Conservation (phyloP, 148 eudicot genomes). For the Vaccinium macrocarpon region DNA sequence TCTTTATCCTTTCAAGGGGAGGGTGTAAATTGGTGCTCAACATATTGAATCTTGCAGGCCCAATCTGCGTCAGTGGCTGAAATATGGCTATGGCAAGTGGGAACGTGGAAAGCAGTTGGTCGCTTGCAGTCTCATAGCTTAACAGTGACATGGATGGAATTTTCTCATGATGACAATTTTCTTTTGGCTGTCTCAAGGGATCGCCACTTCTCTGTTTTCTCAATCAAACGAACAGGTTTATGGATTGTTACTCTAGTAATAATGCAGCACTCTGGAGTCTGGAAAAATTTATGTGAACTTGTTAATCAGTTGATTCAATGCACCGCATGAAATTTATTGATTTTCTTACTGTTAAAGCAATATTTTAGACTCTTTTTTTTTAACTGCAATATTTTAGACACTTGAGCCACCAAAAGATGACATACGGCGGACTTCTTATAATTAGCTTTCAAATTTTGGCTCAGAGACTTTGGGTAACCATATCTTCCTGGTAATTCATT, state of each 20-base stretch:
- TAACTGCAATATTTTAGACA: too few relatives aligned
- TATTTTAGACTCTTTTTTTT: not conserved
- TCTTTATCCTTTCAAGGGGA: not conserved
- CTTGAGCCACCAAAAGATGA: not conserved
- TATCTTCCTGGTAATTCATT: not conserved
- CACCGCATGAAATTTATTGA: not conserved
- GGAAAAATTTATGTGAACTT: not conserved
- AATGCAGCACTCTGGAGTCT: not conserved
- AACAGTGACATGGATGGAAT: constrained; percentile 91
- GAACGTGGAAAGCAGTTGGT: constrained; percentile 90
- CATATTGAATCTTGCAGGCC: constrained; percentile 50
- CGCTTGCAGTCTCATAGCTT: constrained; percentile 87
- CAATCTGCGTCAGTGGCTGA: constrained; percentile 84
- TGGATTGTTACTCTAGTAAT: not conserved
- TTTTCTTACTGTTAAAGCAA: not conserved
- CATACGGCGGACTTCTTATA: not conserved
- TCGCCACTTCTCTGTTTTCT: constrained; percentile 81
- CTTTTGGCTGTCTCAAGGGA: constrained; percentile 93
- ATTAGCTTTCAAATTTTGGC: not conserved
- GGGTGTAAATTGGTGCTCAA: not conserved
- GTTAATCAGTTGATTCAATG: not conserved
- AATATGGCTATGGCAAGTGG: constrained; percentile 97
- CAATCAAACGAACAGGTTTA: constrained; percentile 61
- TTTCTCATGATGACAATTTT: constrained; percentile 80
- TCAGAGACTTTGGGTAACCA: not conserved